phyloP scores from a whole-genome alignment of 164 flowering plant genomes.

The Malania oleifera region DNA sequence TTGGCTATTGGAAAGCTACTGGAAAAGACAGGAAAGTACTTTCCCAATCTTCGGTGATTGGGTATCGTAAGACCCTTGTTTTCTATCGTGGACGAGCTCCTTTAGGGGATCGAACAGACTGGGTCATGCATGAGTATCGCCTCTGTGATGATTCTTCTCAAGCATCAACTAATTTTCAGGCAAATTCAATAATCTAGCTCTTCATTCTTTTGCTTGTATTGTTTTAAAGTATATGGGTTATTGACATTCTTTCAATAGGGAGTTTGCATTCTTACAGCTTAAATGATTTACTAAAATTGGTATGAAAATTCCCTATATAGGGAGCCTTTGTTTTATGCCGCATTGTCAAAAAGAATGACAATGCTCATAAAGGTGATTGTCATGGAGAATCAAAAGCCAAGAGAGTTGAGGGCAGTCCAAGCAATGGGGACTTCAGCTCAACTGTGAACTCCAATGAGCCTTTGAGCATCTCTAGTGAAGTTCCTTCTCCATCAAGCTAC shows the following conservation, averaged over 20 bases:
- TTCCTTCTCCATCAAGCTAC: constrained; percentile 27
- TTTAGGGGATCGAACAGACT: constrained; percentile 72
- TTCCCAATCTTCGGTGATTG: constrained; percentile 49
- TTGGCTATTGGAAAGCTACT: constrained; percentile 98
- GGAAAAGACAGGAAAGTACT: constrained; percentile 81
- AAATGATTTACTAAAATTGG: not conserved
- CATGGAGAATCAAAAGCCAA: constrained; percentile 38
- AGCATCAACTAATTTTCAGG: constrained; percentile 48
- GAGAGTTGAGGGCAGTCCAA: constrained; percentile 33
- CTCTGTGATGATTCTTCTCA: constrained; percentile 58
- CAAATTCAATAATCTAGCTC: constrained; percentile 13
- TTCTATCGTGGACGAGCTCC: constrained; percentile 91
- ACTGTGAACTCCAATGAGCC: constrained; percentile 28
- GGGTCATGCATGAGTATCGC: constrained; percentile 97
- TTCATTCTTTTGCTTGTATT: not conserved
- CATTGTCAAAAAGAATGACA: constrained; percentile 59
- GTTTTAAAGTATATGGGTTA: not conserved
- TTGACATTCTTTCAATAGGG: not conserved
- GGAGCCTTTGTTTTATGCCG: constrained; percentile 86
- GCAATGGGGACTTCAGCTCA: constrained; percentile 23
- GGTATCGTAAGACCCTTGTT: constrained; percentile 78
- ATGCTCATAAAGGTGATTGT: constrained; percentile 26
- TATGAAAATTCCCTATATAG: constrained; percentile 24
- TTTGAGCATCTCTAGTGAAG: constrained; percentile 21
- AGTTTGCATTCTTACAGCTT: not conserved